Evolutionary conservation across 73 alveolate genomes (phyloP).

Genomic region (Durusdinium trenchii): DNA sequence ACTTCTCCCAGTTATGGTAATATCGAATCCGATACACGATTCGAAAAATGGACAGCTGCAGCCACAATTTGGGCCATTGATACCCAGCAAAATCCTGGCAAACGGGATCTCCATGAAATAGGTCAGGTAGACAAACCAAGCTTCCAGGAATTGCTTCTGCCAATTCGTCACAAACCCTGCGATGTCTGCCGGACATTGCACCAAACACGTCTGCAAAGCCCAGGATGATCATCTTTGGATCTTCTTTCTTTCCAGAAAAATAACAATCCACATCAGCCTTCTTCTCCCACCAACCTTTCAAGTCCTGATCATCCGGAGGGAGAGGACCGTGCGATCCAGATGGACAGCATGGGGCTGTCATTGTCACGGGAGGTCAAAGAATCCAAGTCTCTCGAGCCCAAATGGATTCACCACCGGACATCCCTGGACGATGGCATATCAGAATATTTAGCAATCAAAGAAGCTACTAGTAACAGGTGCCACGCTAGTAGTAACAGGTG

Average conservation of each 20-base stretch:
- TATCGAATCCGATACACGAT: conserved; percentile 58
- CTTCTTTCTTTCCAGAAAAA: conserved; percentile 23
- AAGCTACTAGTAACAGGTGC: too few relatives aligned
- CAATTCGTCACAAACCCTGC: conserved; percentile 55
- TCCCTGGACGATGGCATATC: neutral
- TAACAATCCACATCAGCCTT: conserved; percentile 51
- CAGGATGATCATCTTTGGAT: conserved; percentile 33
- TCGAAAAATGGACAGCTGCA: conserved; percentile 7
- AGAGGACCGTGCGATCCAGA: conserved; percentile 69
- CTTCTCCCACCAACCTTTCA: neutral
- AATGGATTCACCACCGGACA: neutral
- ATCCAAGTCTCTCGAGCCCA: neutral
- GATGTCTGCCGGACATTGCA: conserved; percentile 51
- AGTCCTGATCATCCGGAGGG: conserved; percentile 30
- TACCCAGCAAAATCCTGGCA: neutral
- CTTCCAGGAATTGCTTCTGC: conserved; percentile 62
- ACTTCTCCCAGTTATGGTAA: conserved; percentile 34
- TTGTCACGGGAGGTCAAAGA: neutral
- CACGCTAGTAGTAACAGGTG: too few relatives aligned
- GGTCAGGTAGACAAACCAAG: conserved; percentile 68
- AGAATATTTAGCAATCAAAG: neutral
- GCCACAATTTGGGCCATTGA: neutral
- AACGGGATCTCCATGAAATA: conserved; percentile 55
- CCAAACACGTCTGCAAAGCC: conserved; percentile 70
- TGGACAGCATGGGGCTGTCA: conserved; percentile 82